Base-by-base conservation (phyloP, 768 basidiomycete species). In the Suillus ampliporus region DNA sequence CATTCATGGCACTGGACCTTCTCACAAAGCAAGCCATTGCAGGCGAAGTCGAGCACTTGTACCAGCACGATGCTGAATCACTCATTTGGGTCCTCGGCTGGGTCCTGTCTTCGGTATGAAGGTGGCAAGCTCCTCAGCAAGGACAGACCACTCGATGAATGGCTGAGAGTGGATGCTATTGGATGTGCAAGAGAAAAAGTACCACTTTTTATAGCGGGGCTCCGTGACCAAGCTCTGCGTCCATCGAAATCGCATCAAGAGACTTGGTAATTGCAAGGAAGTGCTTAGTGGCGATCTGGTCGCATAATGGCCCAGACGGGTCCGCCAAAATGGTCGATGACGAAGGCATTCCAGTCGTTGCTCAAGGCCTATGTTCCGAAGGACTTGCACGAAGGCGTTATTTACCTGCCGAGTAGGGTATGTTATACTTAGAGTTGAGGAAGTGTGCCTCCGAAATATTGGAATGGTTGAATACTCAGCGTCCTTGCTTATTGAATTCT, bases 1-100 rank as follows among this genome's bases (percentile, higher is more conserved):
- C 65, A 7, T 66, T 61, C 54, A 66, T 66, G 64, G 53, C 64
- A 9, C 19, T 61, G 5, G 38, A 61, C 31, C 46, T 64, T 19
- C 57, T 58, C 26, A 31, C 3, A 21, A 4, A 9, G 6, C 8
- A 5, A 5, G 48, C 48, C 21, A 37, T 37, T 1, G 31, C 14
- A 35, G 58, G 58, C 19, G 15, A 59, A 15, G 11, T 59, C 4
- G 4, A 43, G 44, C 46, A 51, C 15, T 15, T 59, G 46, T 60
- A 60, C 23, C 34, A 11, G 23, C 58, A 60, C n/a, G 43, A 60
- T 50, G 31, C 23, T 13, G 58, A 60, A 23, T 60, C 58, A 5
- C 37, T 60, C 15, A 60, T 60, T 31, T 60, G 58, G 58, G 58
- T 35, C 6, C 46, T 60, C 44, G 17, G 9, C 11, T 60, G 58